Evolutionary conservation across 805 yeast species (phyloP).

Genomic region (Ogataea trehalophila): DNA sequence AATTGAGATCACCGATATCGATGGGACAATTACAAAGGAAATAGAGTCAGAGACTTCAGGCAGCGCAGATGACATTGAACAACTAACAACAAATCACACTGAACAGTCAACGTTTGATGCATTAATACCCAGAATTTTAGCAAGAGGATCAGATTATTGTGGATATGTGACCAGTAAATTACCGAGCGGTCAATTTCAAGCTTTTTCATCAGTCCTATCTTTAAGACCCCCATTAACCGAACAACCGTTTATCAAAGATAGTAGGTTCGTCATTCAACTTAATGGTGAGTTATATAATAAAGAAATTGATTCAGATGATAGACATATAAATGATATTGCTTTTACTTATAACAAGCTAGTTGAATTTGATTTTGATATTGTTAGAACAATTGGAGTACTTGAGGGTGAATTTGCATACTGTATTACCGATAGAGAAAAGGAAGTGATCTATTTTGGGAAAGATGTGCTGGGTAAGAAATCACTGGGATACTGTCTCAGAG

Average conservation of each 20-base stretch:
- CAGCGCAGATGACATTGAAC: conserved; percentile 3
- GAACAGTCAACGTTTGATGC: conserved; percentile 23
- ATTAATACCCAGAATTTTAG: conserved; percentile 41
- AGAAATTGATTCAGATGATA: conserved; percentile 35
- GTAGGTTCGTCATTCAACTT: conserved; percentile 56
- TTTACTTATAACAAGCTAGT: conserved; percentile 39
- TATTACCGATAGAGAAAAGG: conserved; percentile 38
- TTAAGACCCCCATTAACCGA: conserved; percentile 70
- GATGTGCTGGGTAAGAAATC: conserved; percentile 83
- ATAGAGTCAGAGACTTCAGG: conserved; percentile 9
- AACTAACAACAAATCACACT: too few relatives aligned
- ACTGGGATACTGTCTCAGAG: conserved; percentile 39
- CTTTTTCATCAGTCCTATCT: conserved; percentile 72
- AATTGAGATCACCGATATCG: too few relatives aligned
- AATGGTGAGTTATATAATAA: conserved; percentile 85
- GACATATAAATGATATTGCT: conserved; percentile 55
- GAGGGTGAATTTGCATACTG: conserved; percentile 83
- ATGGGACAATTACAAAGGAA: too few relatives aligned
- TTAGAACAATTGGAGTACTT: conserved; percentile 37
- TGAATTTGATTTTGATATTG: conserved; percentile 30
- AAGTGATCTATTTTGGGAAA: conserved; percentile 67
- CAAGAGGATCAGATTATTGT: conserved; percentile 64
- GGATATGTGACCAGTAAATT: conserved; percentile 19
- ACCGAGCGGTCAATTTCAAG: conserved; percentile 23
- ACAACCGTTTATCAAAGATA: conserved; percentile 54